These are phyloP conservation scores for Bretschneidera sinensis DNA, from an alignment of 345 rosid species.

Conservation along the genomic window DNA sequence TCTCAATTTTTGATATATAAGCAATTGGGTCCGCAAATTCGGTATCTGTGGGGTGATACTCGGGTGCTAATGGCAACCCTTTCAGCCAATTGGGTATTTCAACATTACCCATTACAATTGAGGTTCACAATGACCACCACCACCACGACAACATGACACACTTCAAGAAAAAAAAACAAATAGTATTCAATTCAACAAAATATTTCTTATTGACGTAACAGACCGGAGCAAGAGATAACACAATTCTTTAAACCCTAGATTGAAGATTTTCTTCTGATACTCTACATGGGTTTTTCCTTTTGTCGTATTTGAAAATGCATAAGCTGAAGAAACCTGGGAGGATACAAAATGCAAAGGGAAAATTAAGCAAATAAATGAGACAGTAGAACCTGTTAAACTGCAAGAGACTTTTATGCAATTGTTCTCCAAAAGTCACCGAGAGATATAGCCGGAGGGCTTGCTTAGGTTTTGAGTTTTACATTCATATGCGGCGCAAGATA, in stretches of 20 bases:
- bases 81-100: conserved; percentile 92
- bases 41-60: conserved; percentile 88
- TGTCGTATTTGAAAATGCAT: conserved; percentile 10
- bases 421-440: conserved; percentile 29
- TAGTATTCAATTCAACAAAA: conserved; percentile 9
- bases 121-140: conserved; percentile 19
- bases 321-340: conserved; percentile 9
- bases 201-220: conserved; percentile 6
- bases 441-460: conserved; percentile 15
- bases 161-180: conserved; percentile 2
- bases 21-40: conserved; percentile 99
- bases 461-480: conserved; percentile 26
- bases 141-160: conserved; percentile 9
- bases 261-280: conserved; percentile 15
- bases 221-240: not conserved
- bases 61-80: conserved; percentile 84
- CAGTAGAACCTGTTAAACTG: conserved; percentile 36
- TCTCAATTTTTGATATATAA: conserved; percentile 94
- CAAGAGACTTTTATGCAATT: conserved; percentile 19
- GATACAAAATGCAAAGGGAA: not conserved
- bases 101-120: conserved; percentile 63
- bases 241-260: conserved; percentile 40
- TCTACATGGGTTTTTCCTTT: conserved; percentile 7
- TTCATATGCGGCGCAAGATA: conserved; percentile 36
- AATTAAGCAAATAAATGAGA: conserved; percentile 1